Evolutionary conservation across 106 monocot genomes (phyloP).

Genomic region (Dioscorea zingiberensis): DNA sequence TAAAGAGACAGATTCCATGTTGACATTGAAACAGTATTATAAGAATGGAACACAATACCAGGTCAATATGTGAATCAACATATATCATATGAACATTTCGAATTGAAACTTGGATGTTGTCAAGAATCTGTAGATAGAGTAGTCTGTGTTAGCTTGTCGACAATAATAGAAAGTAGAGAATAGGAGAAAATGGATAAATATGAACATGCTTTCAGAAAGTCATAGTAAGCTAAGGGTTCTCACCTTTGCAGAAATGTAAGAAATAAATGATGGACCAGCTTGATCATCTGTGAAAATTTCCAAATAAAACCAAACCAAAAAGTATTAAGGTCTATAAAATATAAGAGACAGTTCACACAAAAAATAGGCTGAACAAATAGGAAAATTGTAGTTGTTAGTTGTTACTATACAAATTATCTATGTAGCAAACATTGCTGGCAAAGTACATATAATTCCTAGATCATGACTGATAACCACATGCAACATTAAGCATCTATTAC

Average conservation of each 20-base stretch:
- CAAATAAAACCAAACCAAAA: neutral
- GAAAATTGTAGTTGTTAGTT: no score
- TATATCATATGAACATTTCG: slow-evolving; percentile 75
- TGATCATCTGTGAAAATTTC: slow-evolving; percentile 48
- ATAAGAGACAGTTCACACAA: no score
- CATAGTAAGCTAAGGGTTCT: neutral
- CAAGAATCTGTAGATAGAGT: slow-evolving; percentile 61
- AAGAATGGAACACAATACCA: slow-evolving; percentile 30
- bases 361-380: no score
- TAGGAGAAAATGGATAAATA: no score
- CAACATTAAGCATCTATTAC: no score
- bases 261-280: slow-evolving; percentile 82
- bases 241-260: slow-evolving; percentile 90
- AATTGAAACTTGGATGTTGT: slow-evolving; percentile 90
- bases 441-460: no score
- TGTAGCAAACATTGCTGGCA: no score
- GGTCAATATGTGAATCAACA: slow-evolving; percentile 48
- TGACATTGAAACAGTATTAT: neutral
- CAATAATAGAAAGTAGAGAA: no score
- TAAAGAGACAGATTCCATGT: no score
- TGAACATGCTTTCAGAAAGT: neutral
- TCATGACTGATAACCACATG: no score
- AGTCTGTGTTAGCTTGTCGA: neutral
- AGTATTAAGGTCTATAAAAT: neutral
- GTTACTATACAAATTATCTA: no score